These are phyloP conservation scores for Quercus tomentella DNA, from an alignment of 331 rosid species.

Conservation along the genomic window DNA sequence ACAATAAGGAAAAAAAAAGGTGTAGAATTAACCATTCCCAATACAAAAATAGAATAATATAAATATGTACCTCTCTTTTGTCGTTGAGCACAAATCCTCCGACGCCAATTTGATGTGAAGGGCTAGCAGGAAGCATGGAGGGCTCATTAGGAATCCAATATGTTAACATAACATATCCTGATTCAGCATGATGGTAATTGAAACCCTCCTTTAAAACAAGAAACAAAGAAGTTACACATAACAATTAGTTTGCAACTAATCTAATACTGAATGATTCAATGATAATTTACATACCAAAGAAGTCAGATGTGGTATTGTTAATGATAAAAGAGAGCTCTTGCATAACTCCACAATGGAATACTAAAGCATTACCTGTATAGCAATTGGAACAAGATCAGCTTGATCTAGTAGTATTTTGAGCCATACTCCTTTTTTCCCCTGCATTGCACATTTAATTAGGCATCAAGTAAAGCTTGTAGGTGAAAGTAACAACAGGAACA, in stretches of 20 bases:
- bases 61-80: constrained; percentile 24
- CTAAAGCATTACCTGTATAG: constrained; percentile 33
- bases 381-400: constrained; percentile 39
- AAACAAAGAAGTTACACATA: neutral
- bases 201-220: constrained; percentile 38
- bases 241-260: neutral
- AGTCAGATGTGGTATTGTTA: neutral
- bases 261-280: neutral
- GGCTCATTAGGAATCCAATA: constrained; percentile 37
- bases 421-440: constrained; percentile 46
- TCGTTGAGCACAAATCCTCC: constrained; percentile 42
- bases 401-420: constrained; percentile 38
- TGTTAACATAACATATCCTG: constrained; percentile 40
- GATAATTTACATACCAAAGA: neutral
- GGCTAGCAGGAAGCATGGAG: constrained; percentile 44
- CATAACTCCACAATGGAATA: neutral
- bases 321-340: neutral
- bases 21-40: no score
- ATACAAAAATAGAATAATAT: no score
- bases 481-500: neutral
- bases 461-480: neutral
- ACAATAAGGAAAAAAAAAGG: no score
- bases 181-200: constrained; percentile 44
- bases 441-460: neutral
- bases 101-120: constrained; percentile 50